Base-by-base conservation (phyloP, 768 basidiomycete species). In the Cyathus striatus region DNA sequence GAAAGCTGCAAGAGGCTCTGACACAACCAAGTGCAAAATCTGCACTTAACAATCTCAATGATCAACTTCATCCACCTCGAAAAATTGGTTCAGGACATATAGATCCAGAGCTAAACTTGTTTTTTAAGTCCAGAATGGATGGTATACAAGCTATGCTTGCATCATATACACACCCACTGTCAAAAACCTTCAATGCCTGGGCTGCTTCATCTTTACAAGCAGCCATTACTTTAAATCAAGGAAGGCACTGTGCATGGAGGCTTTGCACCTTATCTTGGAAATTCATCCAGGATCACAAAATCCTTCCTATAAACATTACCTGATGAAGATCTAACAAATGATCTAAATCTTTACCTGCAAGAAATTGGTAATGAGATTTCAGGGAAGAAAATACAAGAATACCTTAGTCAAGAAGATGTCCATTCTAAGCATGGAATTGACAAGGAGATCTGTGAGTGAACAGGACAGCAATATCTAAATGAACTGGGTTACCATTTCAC, bases 221-320 rank as follows among this genome's bases (percentile, higher is more conserved):
- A 5, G 53, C 60, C 26, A 38, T 56, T 34, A 41, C 45, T 0
- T 30, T 52, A 16, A 47, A 45, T 2, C 27, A 45, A 16, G 58
- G 56, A 4, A 22, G 14, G 1, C 46, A 53, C 38, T 51, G 48
- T 46, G 59, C 57, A 0, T 46, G 51, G 12, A 33, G 43, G 21
- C 52, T 59, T 14, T 30, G 54, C 10, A 43, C 25, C 14, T 38
- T 55, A n/a, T 23, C 38, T 16, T 44, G 51, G 23, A 34, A 38
- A 38, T 65, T 38, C 41, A 49, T 57, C 9, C 18, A 18, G 14
- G 52, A 60, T 44, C 46, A 43, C 0, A 42, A 22, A 3, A 38
- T 58, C 24, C 45, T 64, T 5, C 60, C 59, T 14, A 20, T 46
- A 4, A 59, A 61, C 46, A 33, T 47, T 65, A 14, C 53, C 55